Conservation (phyloP, 2,329 filamentous ascomycete genomes). For the Fusarium newnesense region DNA sequence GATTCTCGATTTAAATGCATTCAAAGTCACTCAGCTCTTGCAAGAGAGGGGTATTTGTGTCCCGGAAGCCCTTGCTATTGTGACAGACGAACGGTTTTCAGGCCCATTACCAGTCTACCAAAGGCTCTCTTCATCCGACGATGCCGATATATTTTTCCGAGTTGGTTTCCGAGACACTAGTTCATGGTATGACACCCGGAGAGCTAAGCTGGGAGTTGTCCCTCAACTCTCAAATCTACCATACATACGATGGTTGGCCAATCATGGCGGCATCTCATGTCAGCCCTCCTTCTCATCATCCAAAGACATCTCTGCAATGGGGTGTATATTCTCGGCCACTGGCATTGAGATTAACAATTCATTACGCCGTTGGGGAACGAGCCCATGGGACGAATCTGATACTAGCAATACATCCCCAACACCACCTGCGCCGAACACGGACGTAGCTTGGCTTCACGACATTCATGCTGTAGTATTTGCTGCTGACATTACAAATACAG, state of each 20-base stretch:
- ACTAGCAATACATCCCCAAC: neutral
- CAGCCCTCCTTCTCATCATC: accelerated
- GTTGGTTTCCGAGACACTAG: accelerated
- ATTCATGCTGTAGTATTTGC: neutral
- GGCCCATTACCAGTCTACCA: accelerated
- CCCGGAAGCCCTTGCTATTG: neutral
- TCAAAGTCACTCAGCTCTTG: neutral
- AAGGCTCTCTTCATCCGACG: accelerated
- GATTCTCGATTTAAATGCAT: neutral
- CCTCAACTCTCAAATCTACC: neutral
- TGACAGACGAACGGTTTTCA: accelerated
- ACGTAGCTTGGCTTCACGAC: neutral
- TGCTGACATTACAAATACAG: accelerated
- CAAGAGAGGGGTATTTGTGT: accelerated
- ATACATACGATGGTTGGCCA: neutral
- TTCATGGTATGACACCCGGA: accelerated
- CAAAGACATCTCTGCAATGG: accelerated
- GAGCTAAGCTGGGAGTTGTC: accelerated
- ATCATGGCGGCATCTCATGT: neutral
- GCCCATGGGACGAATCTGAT: no score
- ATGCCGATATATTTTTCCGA: neutral
- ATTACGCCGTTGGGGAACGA: accelerated
- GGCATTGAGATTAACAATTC: accelerated
- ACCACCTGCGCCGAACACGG: accelerated
- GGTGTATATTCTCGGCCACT: accelerated